Conservation (phyloP, 192 early-diverging fungal species). For the Spinellus fusiger region DNA sequence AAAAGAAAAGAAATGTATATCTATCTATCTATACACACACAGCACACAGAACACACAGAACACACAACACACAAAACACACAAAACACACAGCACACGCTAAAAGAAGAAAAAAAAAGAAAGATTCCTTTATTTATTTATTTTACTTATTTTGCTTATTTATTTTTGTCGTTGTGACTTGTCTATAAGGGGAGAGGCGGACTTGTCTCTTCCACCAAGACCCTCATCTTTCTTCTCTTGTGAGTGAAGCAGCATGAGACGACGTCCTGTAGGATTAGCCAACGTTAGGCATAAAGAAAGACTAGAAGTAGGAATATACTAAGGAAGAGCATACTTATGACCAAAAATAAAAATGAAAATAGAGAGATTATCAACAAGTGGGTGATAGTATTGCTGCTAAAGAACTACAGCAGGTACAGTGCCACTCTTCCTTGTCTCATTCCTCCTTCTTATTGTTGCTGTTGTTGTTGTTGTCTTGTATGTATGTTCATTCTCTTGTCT, state of each 20-base stretch:
- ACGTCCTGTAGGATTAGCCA: conserved; percentile 15
- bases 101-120: background rate
- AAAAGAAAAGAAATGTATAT: background rate
- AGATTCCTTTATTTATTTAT: background rate
- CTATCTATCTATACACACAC: too few species aligned
- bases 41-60: too few species aligned
- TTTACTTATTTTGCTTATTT: background rate
- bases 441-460: too few species aligned
- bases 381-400: conserved; percentile 30
- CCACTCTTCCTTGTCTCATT: background rate
- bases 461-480: too few species aligned
- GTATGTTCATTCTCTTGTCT: background rate
- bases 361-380: conserved; percentile 30
- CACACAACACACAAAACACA: too few species aligned
- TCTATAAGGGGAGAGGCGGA: background rate
- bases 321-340: background rate
- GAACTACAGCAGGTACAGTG: conserved; percentile 44
- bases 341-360: background rate
- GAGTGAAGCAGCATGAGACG: conserved; percentile 15
- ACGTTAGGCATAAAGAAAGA: conserved; percentile 3
- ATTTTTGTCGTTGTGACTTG: background rate
- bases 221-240: background rate
- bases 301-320: conserved; percentile 11
- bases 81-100: too few species aligned
- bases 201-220: background rate